Evolutionary conservation across 2,329 filamentous ascomycete genomes (phyloP).

Genomic region (Ophiostoma tasmaniense): DNA sequence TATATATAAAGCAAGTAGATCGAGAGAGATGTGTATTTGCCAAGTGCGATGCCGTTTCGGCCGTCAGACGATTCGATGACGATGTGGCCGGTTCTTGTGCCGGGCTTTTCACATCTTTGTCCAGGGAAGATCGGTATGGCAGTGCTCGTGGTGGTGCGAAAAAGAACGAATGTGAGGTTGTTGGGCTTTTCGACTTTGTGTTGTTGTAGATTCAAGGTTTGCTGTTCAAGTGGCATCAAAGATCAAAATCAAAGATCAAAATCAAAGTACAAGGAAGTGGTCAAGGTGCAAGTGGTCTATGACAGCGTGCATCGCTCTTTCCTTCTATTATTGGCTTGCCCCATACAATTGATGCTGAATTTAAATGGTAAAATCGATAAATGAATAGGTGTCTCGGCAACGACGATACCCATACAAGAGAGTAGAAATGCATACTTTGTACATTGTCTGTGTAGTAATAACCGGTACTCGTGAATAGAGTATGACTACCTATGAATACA

Average conservation of each 20-base stretch:
- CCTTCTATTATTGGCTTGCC: constrained; percentile 1
- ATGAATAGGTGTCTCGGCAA: neutral
- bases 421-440: no score
- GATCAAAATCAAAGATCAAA: no score
- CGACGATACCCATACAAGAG: neutral
- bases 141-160: no score
- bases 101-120: neutral
- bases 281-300: neutral
- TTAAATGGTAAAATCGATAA: constrained; percentile 2
- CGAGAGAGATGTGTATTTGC: no score
- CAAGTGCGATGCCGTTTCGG: no score
- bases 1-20: no score
- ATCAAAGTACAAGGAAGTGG: no score
- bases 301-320: neutral
- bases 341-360: neutral
- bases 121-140: no score
- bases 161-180: no score
- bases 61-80: no score
- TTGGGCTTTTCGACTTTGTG: no score
- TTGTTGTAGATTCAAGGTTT: neutral
- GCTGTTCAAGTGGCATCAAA: neutral
- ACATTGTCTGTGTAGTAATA: neutral
- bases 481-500: neutral
- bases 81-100: neutral
- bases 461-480: neutral